These are phyloP conservation scores for Cryptococcus sp. DNA, from an alignment of 1,284 basidiomycete genomes.

Conservation along the genomic window DNA sequence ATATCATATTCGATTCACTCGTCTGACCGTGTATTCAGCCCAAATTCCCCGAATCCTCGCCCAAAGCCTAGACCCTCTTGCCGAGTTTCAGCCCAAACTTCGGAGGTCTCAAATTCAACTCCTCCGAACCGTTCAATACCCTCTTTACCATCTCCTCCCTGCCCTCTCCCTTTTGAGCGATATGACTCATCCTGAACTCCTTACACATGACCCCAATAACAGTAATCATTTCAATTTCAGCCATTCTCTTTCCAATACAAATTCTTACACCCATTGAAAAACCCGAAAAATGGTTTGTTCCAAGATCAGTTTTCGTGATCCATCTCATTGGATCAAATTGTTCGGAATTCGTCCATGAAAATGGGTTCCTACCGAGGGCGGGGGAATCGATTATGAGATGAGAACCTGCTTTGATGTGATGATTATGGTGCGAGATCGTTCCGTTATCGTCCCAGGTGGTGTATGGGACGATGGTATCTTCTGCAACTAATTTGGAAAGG, in stretches of 20 bases:
- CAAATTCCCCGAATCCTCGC: too few relatives aligned
- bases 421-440: constrained; percentile 10
- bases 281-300: constrained; percentile 48
- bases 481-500: constrained; percentile 47
- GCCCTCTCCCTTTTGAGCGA: constrained; percentile 12
- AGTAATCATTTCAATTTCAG: constrained; percentile 50
- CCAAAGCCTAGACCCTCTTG: constrained; percentile 4
- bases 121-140: constrained; percentile 14
- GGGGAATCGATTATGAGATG: constrained; percentile 21
- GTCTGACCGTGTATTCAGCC: too few relatives aligned
- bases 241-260: constrained; percentile 56
- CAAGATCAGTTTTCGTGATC: constrained; percentile 22
- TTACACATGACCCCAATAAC: constrained; percentile 54
- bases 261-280: constrained; percentile 56
- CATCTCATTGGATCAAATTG: constrained; percentile 56
- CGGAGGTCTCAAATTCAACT: constrained; percentile 18
- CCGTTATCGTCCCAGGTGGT: constrained; percentile 20
- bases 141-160: constrained; percentile 51
- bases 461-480: constrained; percentile 28
- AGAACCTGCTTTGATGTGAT: constrained; percentile 18
- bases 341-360: constrained; percentile 55
- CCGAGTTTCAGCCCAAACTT: constrained; percentile 16
- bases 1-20: too few relatives aligned
- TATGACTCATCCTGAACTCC: constrained; percentile 52
- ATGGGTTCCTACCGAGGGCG: constrained; percentile 45